Percentiles rank a stretch among this genome's conserved stretches.
These are phyloP conservation scores for Stylosanthes scabra DNA, from an alignment of 331 rosid species.

Conservation along the genomic window DNA sequence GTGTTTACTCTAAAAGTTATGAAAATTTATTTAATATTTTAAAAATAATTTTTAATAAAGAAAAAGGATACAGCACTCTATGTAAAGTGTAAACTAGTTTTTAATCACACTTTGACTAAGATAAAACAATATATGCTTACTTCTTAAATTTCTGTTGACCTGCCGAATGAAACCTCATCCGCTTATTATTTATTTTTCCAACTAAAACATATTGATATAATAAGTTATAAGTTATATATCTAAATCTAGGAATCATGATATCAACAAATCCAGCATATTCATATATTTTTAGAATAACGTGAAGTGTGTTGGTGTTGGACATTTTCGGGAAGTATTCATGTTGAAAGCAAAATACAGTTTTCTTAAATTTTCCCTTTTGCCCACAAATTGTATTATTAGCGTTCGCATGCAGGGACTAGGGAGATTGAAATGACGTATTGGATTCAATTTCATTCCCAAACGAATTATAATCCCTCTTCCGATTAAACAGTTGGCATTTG, in stretches of 20 bases:
- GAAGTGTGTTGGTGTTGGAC: neutral
- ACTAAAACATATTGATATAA: neutral
- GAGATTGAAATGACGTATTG: conserved; percentile 5
- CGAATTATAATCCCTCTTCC: conserved; percentile 16
- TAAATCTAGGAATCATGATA: neutral
- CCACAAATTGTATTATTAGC: neutral
- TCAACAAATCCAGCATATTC: neutral
- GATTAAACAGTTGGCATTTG: conserved; percentile 37
- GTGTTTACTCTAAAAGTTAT: too few relatives aligned
- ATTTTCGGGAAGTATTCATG: neutral
- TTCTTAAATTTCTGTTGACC: neutral
- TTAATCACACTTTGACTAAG: neutral
- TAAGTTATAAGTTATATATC: neutral
- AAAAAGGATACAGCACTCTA: too few relatives aligned
- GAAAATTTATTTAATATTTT: too few relatives aligned
- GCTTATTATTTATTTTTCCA: neutral
- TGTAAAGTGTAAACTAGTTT: too few relatives aligned
- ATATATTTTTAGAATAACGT: neutral
- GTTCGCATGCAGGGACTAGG: neutral
- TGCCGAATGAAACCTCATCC: neutral
- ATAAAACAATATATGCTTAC: neutral
- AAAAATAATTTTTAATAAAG: too few relatives aligned
- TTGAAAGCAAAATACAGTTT: neutral
- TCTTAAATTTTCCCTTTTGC: neutral
- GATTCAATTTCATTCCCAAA: neutral